Conservation (phyloP, 192 early-diverging fungal species). For the Chytriomyces sp. region DNA sequence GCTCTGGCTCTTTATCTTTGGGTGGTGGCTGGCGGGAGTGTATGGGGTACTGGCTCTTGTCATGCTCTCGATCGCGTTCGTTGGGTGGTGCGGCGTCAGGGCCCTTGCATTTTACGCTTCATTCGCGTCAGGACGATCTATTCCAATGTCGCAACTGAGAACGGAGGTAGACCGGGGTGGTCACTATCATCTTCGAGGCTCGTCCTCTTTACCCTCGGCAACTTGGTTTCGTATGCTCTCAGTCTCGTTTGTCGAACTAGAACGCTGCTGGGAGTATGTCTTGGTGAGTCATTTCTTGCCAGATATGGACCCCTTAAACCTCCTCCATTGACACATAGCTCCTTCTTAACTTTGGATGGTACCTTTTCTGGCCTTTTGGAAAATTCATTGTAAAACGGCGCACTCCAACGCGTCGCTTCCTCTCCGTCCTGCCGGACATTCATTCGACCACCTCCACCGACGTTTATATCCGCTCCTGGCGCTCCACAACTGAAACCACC, state of each 20-base stretch:
- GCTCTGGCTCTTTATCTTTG: conserved; percentile 84
- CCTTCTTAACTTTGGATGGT: conserved; percentile 74
- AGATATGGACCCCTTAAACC: background rate
- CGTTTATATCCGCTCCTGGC: no score
- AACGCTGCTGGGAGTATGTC: conserved; percentile 17
- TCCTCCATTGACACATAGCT: conserved; percentile 40
- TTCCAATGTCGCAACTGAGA: conserved; percentile 2
- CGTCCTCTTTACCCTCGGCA: conserved; percentile 58
- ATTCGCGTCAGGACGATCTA: background rate
- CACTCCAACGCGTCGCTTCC: conserved; percentile 21
- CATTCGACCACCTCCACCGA: no score
- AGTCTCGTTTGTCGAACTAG: conserved; percentile 13
- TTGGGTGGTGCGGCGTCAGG: conserved; percentile 34
- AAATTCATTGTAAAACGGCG: conserved; percentile 79
- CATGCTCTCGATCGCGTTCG: conserved; percentile 48
- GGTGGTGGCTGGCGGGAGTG: conserved; percentile 83
- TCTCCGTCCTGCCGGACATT: conserved; percentile 30
- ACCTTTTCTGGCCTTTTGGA: conserved; percentile 97
- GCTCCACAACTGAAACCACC: no score
- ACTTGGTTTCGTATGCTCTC: background rate
- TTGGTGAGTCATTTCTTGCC: conserved; percentile 19
- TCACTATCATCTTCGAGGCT: no score
- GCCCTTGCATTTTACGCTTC: background rate
- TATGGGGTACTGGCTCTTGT: conserved; percentile 63
- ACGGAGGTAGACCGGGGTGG: conserved; percentile 23